These are phyloP conservation scores for Carallia brachiata DNA, from an alignment of 345 rosid genomes.

Conservation along the genomic window DNA sequence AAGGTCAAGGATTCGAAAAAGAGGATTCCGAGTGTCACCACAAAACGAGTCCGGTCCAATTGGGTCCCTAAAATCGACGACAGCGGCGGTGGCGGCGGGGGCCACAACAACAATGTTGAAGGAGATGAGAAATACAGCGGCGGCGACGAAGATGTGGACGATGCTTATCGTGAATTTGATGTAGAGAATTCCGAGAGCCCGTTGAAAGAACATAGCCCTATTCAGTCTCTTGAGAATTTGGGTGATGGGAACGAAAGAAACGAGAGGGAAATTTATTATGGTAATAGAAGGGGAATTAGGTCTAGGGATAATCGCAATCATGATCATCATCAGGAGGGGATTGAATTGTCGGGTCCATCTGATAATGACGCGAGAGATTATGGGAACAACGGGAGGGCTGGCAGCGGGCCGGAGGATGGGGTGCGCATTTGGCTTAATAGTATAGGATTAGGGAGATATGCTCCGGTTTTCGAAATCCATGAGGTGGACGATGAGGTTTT, in stretches of 20 bases:
- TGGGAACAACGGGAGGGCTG: conserved; percentile 28
- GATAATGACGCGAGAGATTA: conserved; percentile 49
- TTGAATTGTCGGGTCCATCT: conserved; percentile 53
- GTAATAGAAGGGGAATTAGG: conserved; percentile 30
- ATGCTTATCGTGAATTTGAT: conserved; percentile 47
- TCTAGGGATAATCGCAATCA: conserved; percentile 20
- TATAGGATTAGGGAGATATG: conserved; percentile 71
- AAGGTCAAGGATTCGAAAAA: conserved; percentile 56
- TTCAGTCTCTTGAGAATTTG: conserved; percentile 54
- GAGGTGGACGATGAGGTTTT: conserved; percentile 84
- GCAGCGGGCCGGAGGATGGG: conserved; percentile 45
- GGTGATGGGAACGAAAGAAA: conserved; percentile 53
- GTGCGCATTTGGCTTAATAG: conserved; percentile 64
- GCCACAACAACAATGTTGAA: conserved; percentile 20
- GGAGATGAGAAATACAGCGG: conserved; percentile 54
- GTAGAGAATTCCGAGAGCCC: conserved; percentile 71
- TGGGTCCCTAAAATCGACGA: conserved; percentile 61
- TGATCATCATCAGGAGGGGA: conserved; percentile 31
- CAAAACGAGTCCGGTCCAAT: conserved; percentile 61
- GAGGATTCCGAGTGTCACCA: conserved; percentile 24
- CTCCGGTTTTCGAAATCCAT: conserved; percentile 78
- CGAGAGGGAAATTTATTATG: conserved; percentile 31
- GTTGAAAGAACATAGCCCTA: conserved; percentile 54
- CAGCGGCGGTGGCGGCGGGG: conserved; percentile 23
- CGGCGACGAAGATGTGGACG: conserved; percentile 55